Conservation (phyloP, 2,329 filamentous ascomycete genomes). For the Truncatella angustata region DNA sequence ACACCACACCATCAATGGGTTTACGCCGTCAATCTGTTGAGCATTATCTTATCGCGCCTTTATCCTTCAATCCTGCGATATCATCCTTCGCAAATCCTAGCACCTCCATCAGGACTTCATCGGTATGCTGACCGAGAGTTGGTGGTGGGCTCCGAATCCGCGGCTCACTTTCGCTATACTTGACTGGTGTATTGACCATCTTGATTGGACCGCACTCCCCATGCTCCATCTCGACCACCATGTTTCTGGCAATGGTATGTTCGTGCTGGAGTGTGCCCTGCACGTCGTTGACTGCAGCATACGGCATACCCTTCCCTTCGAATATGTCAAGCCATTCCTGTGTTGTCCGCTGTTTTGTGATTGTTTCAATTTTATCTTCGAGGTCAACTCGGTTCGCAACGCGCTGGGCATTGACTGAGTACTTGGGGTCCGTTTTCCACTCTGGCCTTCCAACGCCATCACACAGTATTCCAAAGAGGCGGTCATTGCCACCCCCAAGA, state of each 20-base stretch:
- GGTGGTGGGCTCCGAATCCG: conserved; percentile 77
- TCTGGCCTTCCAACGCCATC: conserved; percentile 56
- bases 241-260: conserved; percentile 80
- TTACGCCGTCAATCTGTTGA: neutral
- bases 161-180: conserved; percentile 82
- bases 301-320: conserved; percentile 91
- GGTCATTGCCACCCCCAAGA: conserved; percentile 71
- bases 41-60: conserved; percentile 61
- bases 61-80: conserved; percentile 60
- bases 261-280: conserved; percentile 79
- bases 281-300: conserved; percentile 91
- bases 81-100: conserved; percentile 58
- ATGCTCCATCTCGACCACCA: conserved; percentile 89
- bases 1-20: neutral
- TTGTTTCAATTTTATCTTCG: conserved; percentile 73
- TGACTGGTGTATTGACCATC: conserved; percentile 90
- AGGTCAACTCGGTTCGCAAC: conserved; percentile 73
- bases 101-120: conserved; percentile 67
- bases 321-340: conserved; percentile 83
- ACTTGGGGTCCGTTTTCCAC: conserved; percentile 60
- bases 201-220: conserved; percentile 79
- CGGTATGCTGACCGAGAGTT: conserved; percentile 81
- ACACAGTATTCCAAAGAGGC: conserved; percentile 65
- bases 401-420: conserved; percentile 58
- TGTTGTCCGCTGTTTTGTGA: conserved; percentile 76